Evolutionary conservation across 495 filamentous ascomycete genomes (phyloP), one percentile per base, ranked within the genome.

Genomic region (Antarctomyces pellizariae): DNA sequence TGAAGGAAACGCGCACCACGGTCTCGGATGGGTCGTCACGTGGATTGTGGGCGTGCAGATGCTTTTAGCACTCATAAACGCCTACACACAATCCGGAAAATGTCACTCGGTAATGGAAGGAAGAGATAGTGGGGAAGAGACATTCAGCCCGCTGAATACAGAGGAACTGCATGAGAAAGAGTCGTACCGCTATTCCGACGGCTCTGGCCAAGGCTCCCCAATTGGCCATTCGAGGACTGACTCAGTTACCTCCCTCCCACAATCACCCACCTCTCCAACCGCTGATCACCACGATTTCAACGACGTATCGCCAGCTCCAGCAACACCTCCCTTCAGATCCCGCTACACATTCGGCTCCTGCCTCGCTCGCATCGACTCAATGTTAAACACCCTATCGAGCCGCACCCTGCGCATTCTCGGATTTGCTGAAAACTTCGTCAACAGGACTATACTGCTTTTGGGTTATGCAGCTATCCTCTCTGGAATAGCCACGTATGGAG

Each of bases 191-290:
- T 75, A 64, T 48, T 90, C 79, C 3, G 57, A 71, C 26, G 86
- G 92, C 45, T 92, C 83, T 32, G 82, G 79, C 2, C 83, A 91
- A 35, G 80, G 80, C 9, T 82, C 77, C 0, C n/a, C n/a, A n/a
- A n/a, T n/a, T n/a, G n/a, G n/a, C n/a, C n/a, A n/a, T n/a, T n/a
- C n/a, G 26, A 53, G 55, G 20, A 62, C 61, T 35, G 59, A 67
- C 23, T 75, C 76, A 13, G 50, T 69, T 11, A 62, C 58, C 6
- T 7, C 19, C 19, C 19, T 22, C 19, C 19, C 7, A 22, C 19
- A 22, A n/a, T n/a, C n/a, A n/a, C n/a, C n/a, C n/a, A n/a, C n/a
- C n/a, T n/a, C n/a, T n/a, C n/a, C n/a, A n/a, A n/a, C n/a, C n/a
- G n/a, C n/a, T n/a, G n/a, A n/a, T n/a, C n/a, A n/a, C n/a, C n/a